Evolutionary conservation across 164 flowering plant genomes (phyloP).

Genomic region (Vitis labrusca): DNA sequence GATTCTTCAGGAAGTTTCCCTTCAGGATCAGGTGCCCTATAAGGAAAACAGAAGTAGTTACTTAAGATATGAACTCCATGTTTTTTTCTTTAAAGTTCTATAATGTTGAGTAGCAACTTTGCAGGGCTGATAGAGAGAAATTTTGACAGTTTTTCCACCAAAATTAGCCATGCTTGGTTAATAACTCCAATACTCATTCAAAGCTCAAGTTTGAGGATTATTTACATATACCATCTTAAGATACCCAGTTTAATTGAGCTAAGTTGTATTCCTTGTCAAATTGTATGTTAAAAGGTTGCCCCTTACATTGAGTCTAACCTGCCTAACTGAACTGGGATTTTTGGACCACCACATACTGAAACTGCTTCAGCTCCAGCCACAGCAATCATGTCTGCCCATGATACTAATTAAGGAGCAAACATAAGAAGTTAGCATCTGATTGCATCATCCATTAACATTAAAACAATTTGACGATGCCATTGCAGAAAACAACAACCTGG

Average conservation of each 20-base stretch:
- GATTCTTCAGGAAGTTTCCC: conserved; percentile 87
- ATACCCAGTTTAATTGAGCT: neutral
- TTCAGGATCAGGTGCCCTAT: conserved; percentile 82
- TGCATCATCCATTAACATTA: neutral
- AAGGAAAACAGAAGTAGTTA: neutral
- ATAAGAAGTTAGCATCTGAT: conserved; percentile 15
- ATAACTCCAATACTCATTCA: neutral
- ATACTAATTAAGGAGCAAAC: conserved; percentile 40
- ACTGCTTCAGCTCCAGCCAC: conserved; percentile 94
- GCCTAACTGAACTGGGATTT: conserved; percentile 68
- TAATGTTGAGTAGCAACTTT: neutral
- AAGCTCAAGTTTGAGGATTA: neutral
- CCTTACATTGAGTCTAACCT: conserved; percentile 77
- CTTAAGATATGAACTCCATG: neutral
- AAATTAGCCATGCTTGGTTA: neutral
- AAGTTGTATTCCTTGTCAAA: neutral
- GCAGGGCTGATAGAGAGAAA: no score
- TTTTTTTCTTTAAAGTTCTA: no score
- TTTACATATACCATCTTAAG: neutral
- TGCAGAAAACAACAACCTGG: conserved; percentile 47
- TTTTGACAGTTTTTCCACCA: neutral
- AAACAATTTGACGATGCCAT: neutral
- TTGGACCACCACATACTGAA: conserved; percentile 84
- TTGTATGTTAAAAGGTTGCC: neutral
- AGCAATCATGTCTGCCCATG: conserved; percentile 94